Conservation (phyloP, 345 rosid genomes). For the Acer yangbiense region DNA sequence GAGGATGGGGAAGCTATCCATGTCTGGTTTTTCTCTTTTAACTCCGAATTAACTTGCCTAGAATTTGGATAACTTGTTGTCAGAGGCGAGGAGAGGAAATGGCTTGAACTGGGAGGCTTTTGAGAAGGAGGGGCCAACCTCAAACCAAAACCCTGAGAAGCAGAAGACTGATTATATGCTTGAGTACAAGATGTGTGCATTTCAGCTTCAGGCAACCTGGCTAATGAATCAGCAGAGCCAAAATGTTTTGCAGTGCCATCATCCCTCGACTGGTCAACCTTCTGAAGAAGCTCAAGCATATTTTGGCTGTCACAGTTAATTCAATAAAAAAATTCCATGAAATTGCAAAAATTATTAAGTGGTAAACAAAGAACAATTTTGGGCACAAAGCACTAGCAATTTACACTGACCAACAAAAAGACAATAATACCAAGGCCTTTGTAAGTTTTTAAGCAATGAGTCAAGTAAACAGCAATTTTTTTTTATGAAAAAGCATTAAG, state of each 20-base stretch:
- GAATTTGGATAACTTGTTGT: conserved; percentile 16
- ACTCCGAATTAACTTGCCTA: conserved; percentile 26
- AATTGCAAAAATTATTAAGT: background rate
- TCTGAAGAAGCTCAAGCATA: conserved; percentile 42
- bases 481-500: background rate
- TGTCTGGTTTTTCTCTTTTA: conserved; percentile 31
- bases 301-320: conserved; percentile 35
- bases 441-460: background rate
- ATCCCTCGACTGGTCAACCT: conserved; percentile 37
- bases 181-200: conserved; percentile 21
- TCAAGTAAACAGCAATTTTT: background rate
- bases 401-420: background rate
- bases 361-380: background rate
- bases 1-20: conserved; percentile 35
- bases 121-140: conserved; percentile 54
- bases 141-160: conserved; percentile 53
- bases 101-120: conserved; percentile 25
- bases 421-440: background rate
- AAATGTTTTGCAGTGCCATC: conserved; percentile 21
- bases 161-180: conserved; percentile 30
- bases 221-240: conserved; percentile 22
- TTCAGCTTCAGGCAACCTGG: conserved; percentile 22
- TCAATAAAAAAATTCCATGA: conserved; percentile 1
- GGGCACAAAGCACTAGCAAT: background rate
- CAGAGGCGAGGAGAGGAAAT: conserved; percentile 24